Conservation (phyloP, 306 rosid genomes). For the Lupinus albus region DNA sequence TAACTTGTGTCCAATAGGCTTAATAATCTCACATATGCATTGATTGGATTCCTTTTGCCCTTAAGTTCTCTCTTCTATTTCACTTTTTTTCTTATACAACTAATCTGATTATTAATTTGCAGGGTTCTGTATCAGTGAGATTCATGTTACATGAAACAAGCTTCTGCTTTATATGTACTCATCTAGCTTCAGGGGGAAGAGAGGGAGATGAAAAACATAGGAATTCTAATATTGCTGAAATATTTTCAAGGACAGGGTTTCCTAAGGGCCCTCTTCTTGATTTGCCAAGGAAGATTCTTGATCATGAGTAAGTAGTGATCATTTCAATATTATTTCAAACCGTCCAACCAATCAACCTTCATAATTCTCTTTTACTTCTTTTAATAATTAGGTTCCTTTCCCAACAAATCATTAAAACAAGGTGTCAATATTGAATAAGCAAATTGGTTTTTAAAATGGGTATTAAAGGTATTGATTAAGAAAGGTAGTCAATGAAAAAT, state of each 20-base stretch:
- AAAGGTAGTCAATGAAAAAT: conserved; percentile 21
- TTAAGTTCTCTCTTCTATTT: too few species aligned
- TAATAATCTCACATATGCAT: too few species aligned
- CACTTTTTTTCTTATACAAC: neutral
- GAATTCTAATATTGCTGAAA: conserved; percentile 72
- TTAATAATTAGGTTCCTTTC: conserved; percentile 38
- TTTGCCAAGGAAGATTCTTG: conserved; percentile 73
- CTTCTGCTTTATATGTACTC: conserved; percentile 88
- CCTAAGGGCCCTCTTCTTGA: conserved; percentile 65
- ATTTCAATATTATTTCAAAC: conserved; percentile 37
- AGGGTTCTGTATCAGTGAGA: conserved; percentile 90
- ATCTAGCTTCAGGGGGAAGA: conserved; percentile 84
- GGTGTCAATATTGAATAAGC: conserved; percentile 37
- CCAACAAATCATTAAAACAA: conserved; percentile 41
- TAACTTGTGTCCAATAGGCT: too few species aligned
- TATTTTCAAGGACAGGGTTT: conserved; percentile 69
- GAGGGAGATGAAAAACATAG: conserved; percentile 75
- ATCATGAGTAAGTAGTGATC: conserved; percentile 79
- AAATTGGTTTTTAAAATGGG: too few species aligned
- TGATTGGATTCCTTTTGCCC: too few species aligned
- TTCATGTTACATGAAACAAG: conserved; percentile 72
- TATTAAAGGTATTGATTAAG: too few species aligned
- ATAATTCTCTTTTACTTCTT: conserved; percentile 10
- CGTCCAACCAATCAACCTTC: conserved; percentile 39
- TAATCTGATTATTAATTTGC: conserved; percentile 39